Percentiles rank a stretch among this genome's conserved stretches.
These are phyloP conservation scores for Kingdonia uniflora DNA, from an alignment of 164 flowering plant species.

Conservation along the genomic window DNA sequence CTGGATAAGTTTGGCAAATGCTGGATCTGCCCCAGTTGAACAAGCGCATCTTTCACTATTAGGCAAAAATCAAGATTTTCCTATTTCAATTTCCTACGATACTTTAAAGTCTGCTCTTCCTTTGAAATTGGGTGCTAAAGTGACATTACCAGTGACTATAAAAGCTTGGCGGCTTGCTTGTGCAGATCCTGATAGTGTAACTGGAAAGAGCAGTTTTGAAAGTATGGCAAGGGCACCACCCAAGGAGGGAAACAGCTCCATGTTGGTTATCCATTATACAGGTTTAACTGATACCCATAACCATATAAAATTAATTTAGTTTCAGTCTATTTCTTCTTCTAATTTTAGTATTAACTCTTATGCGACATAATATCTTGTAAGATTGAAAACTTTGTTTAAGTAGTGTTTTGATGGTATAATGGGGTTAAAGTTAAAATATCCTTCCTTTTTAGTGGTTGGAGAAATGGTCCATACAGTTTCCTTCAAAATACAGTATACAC, in stretches of 20 bases:
- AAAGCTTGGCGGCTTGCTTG: slow-evolving; percentile 83
- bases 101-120: slow-evolving; percentile 73
- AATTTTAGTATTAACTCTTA: no score
- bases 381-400: no score
- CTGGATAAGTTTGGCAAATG: slow-evolving; percentile 81
- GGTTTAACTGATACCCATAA: slow-evolving; percentile 35
- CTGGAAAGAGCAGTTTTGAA: slow-evolving; percentile 38
- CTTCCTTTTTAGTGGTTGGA: no score
- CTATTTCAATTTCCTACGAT: slow-evolving; percentile 57
- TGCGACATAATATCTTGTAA: no score
- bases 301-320: no score
- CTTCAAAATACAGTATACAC: no score
- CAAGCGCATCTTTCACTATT: slow-evolving; percentile 87
- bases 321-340: no score
- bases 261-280: slow-evolving; percentile 84
- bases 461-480: no score
- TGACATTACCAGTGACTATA: slow-evolving; percentile 63
- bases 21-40: slow-evolving; percentile 90
- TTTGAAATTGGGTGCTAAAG: slow-evolving; percentile 88
- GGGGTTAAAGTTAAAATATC: no score
- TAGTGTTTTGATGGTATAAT: no score
- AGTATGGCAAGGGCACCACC: slow-evolving; percentile 40
- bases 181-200: slow-evolving; percentile 46
- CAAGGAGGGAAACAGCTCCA: slow-evolving; percentile 80
- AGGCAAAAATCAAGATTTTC: slow-evolving; percentile 91